Conservation (phyloP, 2,329 filamentous ascomycete species). For the Ophiostoma australiae region DNA sequence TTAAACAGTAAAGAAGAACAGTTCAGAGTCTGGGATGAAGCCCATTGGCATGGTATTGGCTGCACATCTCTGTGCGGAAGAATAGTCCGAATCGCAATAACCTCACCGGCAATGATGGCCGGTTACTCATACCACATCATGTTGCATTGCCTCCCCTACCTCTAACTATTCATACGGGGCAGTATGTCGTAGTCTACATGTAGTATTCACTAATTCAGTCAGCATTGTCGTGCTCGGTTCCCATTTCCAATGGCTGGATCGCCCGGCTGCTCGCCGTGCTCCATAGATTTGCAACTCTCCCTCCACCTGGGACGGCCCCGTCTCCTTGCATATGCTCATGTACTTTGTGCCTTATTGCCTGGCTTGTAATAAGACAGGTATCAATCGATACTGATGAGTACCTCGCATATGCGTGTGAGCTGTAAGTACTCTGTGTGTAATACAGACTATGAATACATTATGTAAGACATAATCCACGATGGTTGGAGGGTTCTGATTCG, state of each 20-base stretch:
- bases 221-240: neutral
- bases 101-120: neutral
- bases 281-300: conserved; percentile 5
- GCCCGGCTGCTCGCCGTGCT: conserved; percentile 1
- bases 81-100: neutral
- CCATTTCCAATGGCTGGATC: conserved; percentile 9
- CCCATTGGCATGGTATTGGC: neutral
- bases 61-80: neutral
- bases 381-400: neutral
- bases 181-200: neutral
- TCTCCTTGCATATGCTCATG: neutral
- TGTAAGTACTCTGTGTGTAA: neutral
- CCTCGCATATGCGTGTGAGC: neutral
- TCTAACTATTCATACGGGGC: neutral
- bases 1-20: too few relatives aligned
- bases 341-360: neutral
- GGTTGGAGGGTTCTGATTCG: neutral
- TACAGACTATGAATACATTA: neutral
- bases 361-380: neutral
- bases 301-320: conserved; percentile 7
- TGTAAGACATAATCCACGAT: neutral
- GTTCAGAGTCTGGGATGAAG: too few relatives aligned
- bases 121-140: neutral
- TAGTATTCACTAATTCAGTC: too few relatives aligned
- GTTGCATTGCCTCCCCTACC: neutral